phyloP scores from a whole-genome alignment of 2,329 filamentous ascomycete species.

The Celoporthe dispersa region DNA sequence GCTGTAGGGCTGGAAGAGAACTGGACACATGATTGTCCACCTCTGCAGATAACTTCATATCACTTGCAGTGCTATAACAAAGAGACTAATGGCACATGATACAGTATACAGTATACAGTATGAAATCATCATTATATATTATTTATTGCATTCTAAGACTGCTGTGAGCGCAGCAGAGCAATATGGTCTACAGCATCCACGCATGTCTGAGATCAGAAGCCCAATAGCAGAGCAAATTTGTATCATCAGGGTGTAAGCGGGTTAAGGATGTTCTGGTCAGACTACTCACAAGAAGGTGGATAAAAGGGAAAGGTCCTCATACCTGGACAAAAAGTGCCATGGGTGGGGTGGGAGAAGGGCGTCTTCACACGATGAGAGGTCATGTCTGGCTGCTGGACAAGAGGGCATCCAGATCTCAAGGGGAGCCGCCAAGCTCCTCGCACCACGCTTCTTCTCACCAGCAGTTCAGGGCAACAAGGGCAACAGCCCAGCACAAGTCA shows the following conservation, averaged over 20 bases:
- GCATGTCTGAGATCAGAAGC: background rate
- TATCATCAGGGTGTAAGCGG: background rate
- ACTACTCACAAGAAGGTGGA: background rate
- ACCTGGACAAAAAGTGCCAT: background rate
- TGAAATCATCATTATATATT: too few relatives aligned
- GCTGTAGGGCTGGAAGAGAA: background rate
- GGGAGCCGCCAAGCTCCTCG: background rate
- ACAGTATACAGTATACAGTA: background rate
- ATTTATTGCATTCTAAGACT: background rate
- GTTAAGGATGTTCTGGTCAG: background rate
- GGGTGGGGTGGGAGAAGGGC: background rate
- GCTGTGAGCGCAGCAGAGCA: background rate
- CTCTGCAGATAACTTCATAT: background rate
- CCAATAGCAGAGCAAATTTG: background rate
- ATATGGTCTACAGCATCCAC: background rate
- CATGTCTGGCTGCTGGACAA: background rate
- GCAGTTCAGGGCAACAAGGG: background rate
- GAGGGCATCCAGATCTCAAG: background rate
- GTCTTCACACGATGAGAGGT: background rate
- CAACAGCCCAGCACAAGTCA: slow-evolving; percentile 15
- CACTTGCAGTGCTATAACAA: background rate
- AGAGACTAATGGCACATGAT: background rate
- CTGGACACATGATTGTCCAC: background rate
- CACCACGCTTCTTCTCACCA: background rate
- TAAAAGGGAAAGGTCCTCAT: slow-evolving; percentile 2